Base-by-base conservation (phyloP, 1,139 yeast species). In the Kodamaea anthophila region DNA sequence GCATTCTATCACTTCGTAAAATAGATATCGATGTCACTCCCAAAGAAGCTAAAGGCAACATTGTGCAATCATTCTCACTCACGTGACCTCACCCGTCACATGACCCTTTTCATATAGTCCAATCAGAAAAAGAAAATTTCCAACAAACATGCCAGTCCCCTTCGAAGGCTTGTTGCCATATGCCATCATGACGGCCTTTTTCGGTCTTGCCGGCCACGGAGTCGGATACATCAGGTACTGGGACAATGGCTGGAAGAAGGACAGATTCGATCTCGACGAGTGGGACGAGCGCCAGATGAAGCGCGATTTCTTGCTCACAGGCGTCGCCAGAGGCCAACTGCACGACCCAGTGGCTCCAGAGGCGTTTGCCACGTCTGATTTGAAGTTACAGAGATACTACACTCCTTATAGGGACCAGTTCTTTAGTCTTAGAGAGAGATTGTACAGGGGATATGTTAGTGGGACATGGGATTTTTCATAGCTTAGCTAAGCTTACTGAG, bases 221-320 rank as follows among this genome's bases (percentile, higher is more conserved):
- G 64, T 53, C 18, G 69, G 68, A 15, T 59, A 55, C 30, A 54
- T 70, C 39, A 70, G 72, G 49, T 59, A 60, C 50, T 55, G 58
- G 53, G 61, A 70, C 41, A 70, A 71, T 53, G 73, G 65, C 34
- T 62, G 68, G 55, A 69, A 70, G 49, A 66, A 73, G 44, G 74
- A 68, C 49, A 63, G 84, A 39, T 71, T 58, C 46, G 68, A 70
- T 48, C 58, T 76, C 38, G 85, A 77, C 54, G 65, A 65, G 39
- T 77, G 79, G 76, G 73, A 66, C 52, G 50, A 54, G 31, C 62
- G 64, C 57, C 65, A 77, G 73, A 64, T 74, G 60, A 80, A 77
- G 43, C 69, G 94, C 49, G 94, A 84, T 54, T 67, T 73, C 51
- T 66, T 87, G 42, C 61, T 84, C 46, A 84, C 94, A 8, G 94